Conservation (phyloP, 306 rosid genomes). For the Urtica urens region DNA sequence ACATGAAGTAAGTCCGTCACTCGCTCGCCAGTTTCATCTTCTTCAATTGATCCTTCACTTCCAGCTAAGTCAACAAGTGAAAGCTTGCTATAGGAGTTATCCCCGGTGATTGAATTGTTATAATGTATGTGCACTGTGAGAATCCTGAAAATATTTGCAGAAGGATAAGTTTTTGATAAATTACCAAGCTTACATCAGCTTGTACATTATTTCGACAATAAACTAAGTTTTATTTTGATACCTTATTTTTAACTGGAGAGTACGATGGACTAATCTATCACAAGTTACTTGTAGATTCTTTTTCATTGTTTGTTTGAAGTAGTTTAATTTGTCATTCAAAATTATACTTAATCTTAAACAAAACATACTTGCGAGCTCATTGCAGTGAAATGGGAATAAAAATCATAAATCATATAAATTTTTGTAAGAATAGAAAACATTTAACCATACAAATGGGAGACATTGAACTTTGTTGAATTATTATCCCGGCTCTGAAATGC, state of each 20-base stretch:
- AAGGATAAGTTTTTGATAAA: not conserved
- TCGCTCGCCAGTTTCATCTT: slow-evolving; percentile 78
- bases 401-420: not conserved
- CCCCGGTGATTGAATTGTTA: slow-evolving; percentile 61
- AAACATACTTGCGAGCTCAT: slow-evolving; percentile 1
- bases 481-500: slow-evolving; percentile 64
- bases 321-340: slow-evolving; percentile 9
- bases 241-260: not conserved
- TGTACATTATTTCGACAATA: no score
- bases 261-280: not conserved
- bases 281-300: not conserved
- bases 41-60: slow-evolving; percentile 80
- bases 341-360: slow-evolving; percentile 6
- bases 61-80: slow-evolving; percentile 91
- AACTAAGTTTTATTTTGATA: no score
- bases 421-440: slow-evolving; percentile 14
- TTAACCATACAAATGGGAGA: slow-evolving; percentile 78
- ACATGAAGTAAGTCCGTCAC: slow-evolving; percentile 93
- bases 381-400: slow-evolving; percentile 9
- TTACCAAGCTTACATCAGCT: not conserved
- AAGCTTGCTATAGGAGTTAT: slow-evolving; percentile 80
- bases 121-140: slow-evolving; percentile 63
- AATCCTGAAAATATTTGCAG: slow-evolving; percentile 45
- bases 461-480: slow-evolving; percentile 51
- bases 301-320: not conserved